These are phyloP conservation scores for Fusarium sarcochroum DNA, from an alignment of 2,329 filamentous ascomycete genomes.

Conservation along the genomic window DNA sequence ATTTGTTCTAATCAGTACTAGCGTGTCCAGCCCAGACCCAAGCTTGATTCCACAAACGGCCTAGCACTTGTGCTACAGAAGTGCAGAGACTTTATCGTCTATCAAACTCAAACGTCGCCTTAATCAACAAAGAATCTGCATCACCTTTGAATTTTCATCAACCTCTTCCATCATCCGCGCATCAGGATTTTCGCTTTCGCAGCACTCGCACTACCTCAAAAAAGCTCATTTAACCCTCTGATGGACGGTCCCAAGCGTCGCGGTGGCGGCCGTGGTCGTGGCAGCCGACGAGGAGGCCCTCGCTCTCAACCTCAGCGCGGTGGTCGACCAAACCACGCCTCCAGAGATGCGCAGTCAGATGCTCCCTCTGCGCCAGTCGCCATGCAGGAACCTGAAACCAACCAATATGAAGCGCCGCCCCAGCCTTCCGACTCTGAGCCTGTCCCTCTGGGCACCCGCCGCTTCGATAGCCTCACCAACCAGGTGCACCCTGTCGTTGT, in stretches of 20 bases:
- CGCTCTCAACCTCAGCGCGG: constrained; percentile 1
- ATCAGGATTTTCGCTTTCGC: neutral
- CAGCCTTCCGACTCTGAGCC: constrained; percentile 15
- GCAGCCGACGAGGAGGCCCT: constrained; percentile 21
- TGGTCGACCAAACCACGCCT: neutral
- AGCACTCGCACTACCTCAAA: neutral
- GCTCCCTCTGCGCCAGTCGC: neutral
- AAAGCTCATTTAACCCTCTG: neutral
- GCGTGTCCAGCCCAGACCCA: neutral
- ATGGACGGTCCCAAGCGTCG: constrained; percentile 34
- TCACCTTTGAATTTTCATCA: constrained; percentile 15
- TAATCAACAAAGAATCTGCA: constrained; percentile 25
- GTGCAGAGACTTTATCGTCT: constrained; percentile 34
- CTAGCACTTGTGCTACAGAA: constrained; percentile 12
- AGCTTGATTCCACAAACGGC: neutral
- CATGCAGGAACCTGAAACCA: neutral
- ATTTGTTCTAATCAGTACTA: neutral
- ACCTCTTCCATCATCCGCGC: neutral
- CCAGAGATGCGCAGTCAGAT: constrained; percentile 1
- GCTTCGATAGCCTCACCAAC: constrained; percentile 62
- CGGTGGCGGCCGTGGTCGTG: constrained; percentile 21
- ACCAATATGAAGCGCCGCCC: neutral
- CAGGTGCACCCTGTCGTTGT: constrained; percentile 63
- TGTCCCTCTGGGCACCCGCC: constrained; percentile 60
- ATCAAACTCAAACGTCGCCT: constrained; percentile 24